Conservation (phyloP, 2,329 filamentous ascomycete genomes). For the Tolypocladium inflatum region DNA sequence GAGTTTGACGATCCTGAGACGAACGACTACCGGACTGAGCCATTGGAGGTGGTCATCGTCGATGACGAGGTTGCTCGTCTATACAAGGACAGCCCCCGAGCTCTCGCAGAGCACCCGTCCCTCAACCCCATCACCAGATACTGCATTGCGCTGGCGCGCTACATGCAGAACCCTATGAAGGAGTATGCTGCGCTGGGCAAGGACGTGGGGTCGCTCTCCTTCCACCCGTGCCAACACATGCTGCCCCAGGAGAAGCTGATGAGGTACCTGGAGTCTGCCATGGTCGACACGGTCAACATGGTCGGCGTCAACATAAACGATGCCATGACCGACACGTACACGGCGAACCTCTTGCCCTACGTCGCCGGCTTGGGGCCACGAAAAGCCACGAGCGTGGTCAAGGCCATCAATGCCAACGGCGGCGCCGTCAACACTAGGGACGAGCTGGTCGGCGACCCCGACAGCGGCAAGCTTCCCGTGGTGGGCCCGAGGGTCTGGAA, state of each 20-base stretch:
- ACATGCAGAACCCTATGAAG: slow-evolving; percentile 91
- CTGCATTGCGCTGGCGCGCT: slow-evolving; percentile 79
- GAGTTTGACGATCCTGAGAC: slow-evolving; percentile 76
- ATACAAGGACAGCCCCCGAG: slow-evolving; percentile 84
- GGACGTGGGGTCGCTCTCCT: slow-evolving; percentile 77
- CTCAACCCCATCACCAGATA: slow-evolving; percentile 74
- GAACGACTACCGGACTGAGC: slow-evolving; percentile 65
- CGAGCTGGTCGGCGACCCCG: slow-evolving; percentile 81
- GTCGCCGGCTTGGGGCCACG: slow-evolving; percentile 85
- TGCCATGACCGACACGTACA: slow-evolving; percentile 70
- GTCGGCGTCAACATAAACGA: slow-evolving; percentile 94
- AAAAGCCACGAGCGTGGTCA: slow-evolving; percentile 65
- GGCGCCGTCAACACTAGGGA: slow-evolving; percentile 75
- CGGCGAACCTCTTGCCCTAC: slow-evolving; percentile 81
- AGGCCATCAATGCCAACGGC: slow-evolving; percentile 86
- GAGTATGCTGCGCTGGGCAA: slow-evolving; percentile 90
- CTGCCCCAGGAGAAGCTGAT: slow-evolving; percentile 79
- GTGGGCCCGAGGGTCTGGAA: slow-evolving; percentile 89
- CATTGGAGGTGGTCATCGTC: slow-evolving; percentile 79
- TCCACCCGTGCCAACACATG: slow-evolving; percentile 83
- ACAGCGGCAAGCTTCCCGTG: slow-evolving; percentile 66
- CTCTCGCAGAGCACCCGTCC: slow-evolving; percentile 69
- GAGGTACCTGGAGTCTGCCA: slow-evolving; percentile 83
- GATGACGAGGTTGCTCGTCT: slow-evolving; percentile 96
- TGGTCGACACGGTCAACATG: slow-evolving; percentile 98